Base-by-base conservation (phyloP, 257 asterid species). In the Parsonsia alboflavescens region DNA sequence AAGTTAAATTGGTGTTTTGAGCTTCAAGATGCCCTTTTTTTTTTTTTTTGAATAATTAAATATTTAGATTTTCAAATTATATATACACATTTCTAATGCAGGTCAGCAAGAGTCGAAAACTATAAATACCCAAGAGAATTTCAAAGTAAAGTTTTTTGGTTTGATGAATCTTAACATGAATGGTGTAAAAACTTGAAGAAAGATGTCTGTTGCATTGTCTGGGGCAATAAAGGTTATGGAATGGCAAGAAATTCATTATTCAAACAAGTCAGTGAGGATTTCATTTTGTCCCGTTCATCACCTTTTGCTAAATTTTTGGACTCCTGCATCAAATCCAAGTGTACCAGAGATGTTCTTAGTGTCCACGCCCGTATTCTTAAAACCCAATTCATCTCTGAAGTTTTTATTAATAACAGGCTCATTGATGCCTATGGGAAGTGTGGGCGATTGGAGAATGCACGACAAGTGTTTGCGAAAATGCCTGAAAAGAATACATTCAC, bases 391-490 rank as follows among this genome's bases (percentile, higher is more conserved):
- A 52, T 30, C 16, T 10, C 52, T 70, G 74, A 70, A 33, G 13
- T 70, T 30, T 70, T 70, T 30, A 70, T 70, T n/a, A 70, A 21
- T 11, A 70, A 70, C 74, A 70, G 63, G 74, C 30, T 70, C 45
- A 70, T 70, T 33, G 74, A 70, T 26, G 82, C 71, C 1, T 78
- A 78, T 33, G 76, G 82, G 50, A 78, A 78, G 72, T 53, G 73
- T 66, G 78, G 75, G 41, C 71, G 36, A 17, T 66, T 78, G 11
- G 75, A 58, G 41, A 21, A 67, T 58, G 82, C 82, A 5, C 75
- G 73, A 21, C 41, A 56, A 42, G 73, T 78, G 57, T 78, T 78
- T 45, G 62, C 10, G 64, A 68, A 68, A 22, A 78, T 78, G 82
- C 61, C 75, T 13, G 71, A 73, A 28, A 66, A 68, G 72, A 78